Evolutionary conservation across 495 filamentous ascomycete genomes (phyloP).

Genomic region (Cercophora samala): DNA sequence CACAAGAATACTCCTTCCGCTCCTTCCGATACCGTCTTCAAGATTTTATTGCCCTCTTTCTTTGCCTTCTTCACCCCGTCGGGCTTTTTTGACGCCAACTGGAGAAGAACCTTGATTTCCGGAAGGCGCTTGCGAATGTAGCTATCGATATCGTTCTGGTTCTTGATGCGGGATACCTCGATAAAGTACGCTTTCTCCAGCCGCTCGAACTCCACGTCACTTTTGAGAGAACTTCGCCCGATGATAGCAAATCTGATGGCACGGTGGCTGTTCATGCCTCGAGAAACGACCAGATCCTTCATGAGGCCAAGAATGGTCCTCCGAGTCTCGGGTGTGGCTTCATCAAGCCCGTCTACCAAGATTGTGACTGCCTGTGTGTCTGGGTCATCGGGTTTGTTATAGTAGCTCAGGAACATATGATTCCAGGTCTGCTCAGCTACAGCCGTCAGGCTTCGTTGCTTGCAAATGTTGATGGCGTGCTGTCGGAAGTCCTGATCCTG

Average conservation of each 20-base stretch:
- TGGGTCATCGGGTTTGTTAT: background rate
- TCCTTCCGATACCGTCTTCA: conserved; percentile 18
- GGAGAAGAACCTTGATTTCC: conserved; percentile 14
- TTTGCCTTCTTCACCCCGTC: conserved; percentile 14
- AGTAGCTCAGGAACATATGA: background rate
- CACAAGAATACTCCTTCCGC: conserved; percentile 19
- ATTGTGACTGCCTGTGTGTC: background rate
- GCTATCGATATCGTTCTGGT: conserved; percentile 13
- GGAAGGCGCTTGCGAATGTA: conserved; percentile 19
- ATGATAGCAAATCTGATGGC: background rate
- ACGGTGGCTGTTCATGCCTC: background rate
- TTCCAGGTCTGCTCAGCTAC: background rate
- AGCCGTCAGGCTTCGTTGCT: background rate
- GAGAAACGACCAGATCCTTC: background rate
- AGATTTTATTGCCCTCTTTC: conserved; percentile 11
- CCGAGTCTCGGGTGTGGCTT: background rate
- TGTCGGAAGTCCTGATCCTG: conserved; percentile 7
- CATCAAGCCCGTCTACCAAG: background rate
- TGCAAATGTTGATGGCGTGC: background rate
- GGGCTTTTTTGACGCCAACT: conserved; percentile 14
- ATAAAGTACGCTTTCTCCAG: conserved; percentile 5
- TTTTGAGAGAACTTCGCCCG: background rate
- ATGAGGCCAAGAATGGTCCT: background rate
- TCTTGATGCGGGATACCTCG: conserved; percentile 16
- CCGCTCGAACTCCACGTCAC: background rate